These are phyloP conservation scores for Dendrocalamus sinicus DNA, from an alignment of 176 grass and related monocot genomes.

Conservation along the genomic window DNA sequence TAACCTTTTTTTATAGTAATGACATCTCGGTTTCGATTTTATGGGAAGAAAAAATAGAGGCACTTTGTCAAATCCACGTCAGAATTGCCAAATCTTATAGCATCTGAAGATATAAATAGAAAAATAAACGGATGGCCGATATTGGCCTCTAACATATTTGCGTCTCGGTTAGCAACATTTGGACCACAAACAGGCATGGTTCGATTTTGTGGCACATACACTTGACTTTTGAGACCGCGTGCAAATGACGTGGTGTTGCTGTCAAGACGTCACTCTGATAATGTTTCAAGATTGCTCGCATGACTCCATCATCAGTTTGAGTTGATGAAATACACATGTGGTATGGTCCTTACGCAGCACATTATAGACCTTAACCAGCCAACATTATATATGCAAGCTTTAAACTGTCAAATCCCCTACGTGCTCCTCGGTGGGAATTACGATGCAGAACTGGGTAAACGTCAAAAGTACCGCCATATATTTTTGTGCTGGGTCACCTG, in stretches of 20 bases:
- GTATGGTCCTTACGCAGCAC: not conserved
- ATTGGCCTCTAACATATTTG: not conserved
- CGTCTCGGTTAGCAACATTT: conserved; percentile 5
- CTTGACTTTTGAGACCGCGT: not conserved
- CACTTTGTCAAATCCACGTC: not conserved
- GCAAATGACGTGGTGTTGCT: not conserved
- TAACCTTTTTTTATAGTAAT: too few relatives aligned
- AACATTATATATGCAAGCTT: not conserved
- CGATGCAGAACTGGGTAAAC: not conserved
- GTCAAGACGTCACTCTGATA: not conserved
- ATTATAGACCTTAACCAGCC: not conserved
- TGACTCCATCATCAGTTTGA: not conserved
- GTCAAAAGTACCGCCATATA: not conserved
- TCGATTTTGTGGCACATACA: not conserved
- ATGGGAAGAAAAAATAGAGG: not conserved
- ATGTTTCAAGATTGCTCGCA: not conserved
- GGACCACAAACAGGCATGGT: not conserved
- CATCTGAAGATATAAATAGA: not conserved
- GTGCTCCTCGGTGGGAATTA: not conserved
- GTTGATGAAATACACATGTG: not conserved
- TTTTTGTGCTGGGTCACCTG: not conserved
- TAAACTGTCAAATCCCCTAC: not conserved
- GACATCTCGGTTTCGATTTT: not conserved
- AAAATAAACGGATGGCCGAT: not conserved
- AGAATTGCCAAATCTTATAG: not conserved